phyloP scores from a whole-genome alignment of 495 filamentous ascomycete genomes.

The Podospora pseudocomata region DNA sequence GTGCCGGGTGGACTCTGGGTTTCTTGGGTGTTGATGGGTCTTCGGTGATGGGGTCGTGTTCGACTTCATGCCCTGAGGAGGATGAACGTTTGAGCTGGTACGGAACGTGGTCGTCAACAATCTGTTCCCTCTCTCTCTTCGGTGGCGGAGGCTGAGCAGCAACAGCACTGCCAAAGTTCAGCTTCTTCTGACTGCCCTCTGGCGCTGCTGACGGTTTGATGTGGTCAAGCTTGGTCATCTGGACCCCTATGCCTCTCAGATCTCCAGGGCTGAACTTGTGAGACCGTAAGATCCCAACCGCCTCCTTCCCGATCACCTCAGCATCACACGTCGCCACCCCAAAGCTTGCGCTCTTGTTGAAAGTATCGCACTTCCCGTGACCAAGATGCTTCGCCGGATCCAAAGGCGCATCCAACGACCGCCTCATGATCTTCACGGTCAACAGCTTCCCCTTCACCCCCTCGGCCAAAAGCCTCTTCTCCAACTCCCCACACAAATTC shows the following conservation, averaged over 20 bases:
- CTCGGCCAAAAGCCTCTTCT: slow-evolving; percentile 74
- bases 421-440: slow-evolving; percentile 89
- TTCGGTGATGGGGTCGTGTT: slow-evolving; percentile 47
- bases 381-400: slow-evolving; percentile 94
- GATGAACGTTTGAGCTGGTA: slow-evolving; percentile 10
- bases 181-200: slow-evolving; percentile 44
- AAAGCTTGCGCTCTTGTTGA: slow-evolving; percentile 79
- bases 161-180: slow-evolving; percentile 23
- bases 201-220: slow-evolving; percentile 49
- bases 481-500: slow-evolving; percentile 77
- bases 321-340: slow-evolving; percentile 75
- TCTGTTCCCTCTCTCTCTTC: slow-evolving; percentile 33
- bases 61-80: slow-evolving; percentile 7
- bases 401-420: slow-evolving; percentile 78
- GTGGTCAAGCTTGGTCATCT: slow-evolving; percentile 87
- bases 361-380: slow-evolving; percentile 90
- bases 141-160: slow-evolving; percentile 13
- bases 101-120: slow-evolving; percentile 27
- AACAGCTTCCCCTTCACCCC: slow-evolving; percentile 80
- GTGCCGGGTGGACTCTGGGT: slow-evolving; percentile 53
- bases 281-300: slow-evolving; percentile 75
- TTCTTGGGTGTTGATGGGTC: slow-evolving; percentile 64
- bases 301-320: slow-evolving; percentile 70
- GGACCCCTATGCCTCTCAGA: slow-evolving; percentile 81
- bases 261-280: slow-evolving; percentile 86